Evolutionary conservation across 352 stramenopile genomes (phyloP).

Genomic region (Pythium insidiosum): DNA sequence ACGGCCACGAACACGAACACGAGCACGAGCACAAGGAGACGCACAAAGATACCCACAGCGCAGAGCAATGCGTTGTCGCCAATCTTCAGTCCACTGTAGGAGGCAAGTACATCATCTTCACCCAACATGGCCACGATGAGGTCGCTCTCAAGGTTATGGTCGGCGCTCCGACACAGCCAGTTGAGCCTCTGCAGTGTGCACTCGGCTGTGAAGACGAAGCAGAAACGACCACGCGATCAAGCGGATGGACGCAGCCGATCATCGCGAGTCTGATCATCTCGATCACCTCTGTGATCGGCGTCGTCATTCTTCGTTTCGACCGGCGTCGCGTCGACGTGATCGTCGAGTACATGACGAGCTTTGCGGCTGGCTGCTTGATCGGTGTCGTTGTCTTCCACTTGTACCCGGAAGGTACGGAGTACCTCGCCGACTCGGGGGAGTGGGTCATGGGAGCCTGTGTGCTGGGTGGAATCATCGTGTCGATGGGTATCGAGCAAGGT

Average conservation of each 20-base stretch:
- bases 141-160: no score
- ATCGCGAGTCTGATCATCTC: no score
- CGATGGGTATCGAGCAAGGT: conserved; percentile 20
- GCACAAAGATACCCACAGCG: no score
- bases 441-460: conserved; percentile 25
- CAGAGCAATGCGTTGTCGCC: conserved; percentile 11
- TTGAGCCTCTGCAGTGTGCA: no score
- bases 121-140: conserved; percentile 15
- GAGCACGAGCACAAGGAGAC: neutral
- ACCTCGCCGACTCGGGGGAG: conserved; percentile 18
- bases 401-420: conserved; percentile 23
- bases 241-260: no score
- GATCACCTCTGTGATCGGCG: no score
- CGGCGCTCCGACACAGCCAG: no score
- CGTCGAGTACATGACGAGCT: conserved; percentile 25
- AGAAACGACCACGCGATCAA: no score
- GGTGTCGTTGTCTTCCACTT: conserved; percentile 32
- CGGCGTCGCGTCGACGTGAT: conserved; percentile 14
- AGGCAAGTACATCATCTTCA: conserved; percentile 16
- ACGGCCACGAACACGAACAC: conserved; percentile 1
- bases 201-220: no score
- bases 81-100: conserved; percentile 4
- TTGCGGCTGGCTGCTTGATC: conserved; percentile 21
- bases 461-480: conserved; percentile 19
- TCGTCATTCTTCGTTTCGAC: no score